Evolutionary conservation across 2,329 filamentous ascomycete species (phyloP), one percentile per base, ranked within the genome.

Genomic region (Exutisphaerella laricina): DNA sequence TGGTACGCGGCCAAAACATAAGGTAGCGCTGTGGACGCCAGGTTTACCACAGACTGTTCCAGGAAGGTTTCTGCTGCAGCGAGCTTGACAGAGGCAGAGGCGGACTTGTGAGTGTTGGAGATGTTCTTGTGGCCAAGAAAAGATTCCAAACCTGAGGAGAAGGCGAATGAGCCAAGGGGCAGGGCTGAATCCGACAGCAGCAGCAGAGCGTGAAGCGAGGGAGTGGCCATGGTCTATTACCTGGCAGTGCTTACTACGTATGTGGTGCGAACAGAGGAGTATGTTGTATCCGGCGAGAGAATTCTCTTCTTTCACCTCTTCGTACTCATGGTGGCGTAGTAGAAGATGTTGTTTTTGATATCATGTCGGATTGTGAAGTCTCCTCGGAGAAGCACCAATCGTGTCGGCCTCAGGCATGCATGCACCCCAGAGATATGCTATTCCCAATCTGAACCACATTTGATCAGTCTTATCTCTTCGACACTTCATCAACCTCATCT

Each of bases 81-180:
- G 23, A 42, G 52, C 18, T 56, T 45, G 17, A 51, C 23, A 18
- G 49, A 41, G 2, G 41, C 39, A 48, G 43, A 58, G 53, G 13
- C 54, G 56, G 14, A 60, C 54, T 35, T 39, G 14, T 46, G 41
- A 4, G 46, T 45, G 58, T 47, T 65, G 69, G 53, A 38, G 31
- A 53, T 45, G 39, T 58, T 59, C 36, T 56, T 53, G 69, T 92
- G 86, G 3, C 83, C 82, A 13, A 89, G 78, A 63, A 84, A 90
- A 29, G 85, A 90, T 67, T 92, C 86, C 12, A 92, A 75, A 3
- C 85, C 85, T 54, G 79, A 84, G 70, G 81, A 86, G 70, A 90
- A 92, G 57, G 86, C 86, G 67, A 92, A 92, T n/a, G 85, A 87
- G 44, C 86, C 86, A 0, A 92, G 73, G 1, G 86, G 86, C 2